These are phyloP conservation scores for Diaporthe caulivora DNA, from an alignment of 2,329 filamentous ascomycete genomes.

Conservation along the genomic window DNA sequence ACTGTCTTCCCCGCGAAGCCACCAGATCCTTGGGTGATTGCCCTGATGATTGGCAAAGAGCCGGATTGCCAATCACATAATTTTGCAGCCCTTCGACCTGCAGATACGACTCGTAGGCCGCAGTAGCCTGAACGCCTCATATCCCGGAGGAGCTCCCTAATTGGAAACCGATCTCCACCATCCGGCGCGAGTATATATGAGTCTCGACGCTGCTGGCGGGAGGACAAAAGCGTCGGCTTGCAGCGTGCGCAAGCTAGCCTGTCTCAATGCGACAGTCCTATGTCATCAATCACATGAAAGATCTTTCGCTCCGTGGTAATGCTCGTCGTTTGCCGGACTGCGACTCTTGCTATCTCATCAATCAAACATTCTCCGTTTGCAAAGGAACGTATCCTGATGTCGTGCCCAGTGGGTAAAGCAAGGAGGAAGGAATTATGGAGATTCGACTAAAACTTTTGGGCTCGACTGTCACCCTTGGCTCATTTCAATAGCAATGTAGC, in stretches of 20 bases:
- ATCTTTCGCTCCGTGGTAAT: conserved; percentile 3
- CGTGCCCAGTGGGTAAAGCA: neutral
- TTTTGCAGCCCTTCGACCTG: conserved; percentile 25
- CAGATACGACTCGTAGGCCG: conserved; percentile 33
- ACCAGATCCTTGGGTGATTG: neutral
- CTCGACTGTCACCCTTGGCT: neutral
- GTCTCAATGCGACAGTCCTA: conserved; percentile 11
- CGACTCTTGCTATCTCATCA: neutral
- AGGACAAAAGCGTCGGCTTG: conserved; percentile 3
- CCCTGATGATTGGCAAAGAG: conserved; percentile 21
- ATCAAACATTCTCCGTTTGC: neutral
- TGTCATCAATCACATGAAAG: conserved; percentile 27
- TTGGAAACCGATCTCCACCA: conserved; percentile 19
- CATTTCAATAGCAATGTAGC: neutral
- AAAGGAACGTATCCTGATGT: neutral
- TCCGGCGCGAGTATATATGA: conserved; percentile 14
- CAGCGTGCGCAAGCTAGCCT: conserved; percentile 12
- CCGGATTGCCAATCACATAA: conserved; percentile 29
- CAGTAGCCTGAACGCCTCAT: conserved; percentile 21
- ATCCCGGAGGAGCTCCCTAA: neutral
- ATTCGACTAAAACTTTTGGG: neutral
- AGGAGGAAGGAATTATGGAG: neutral
- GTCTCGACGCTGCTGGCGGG: conserved; percentile 32
- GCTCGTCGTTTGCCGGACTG: conserved; percentile 1
- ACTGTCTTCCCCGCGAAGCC: conserved; percentile 7